These are phyloP conservation scores for Pyronema domesticum DNA, from an alignment of 495 filamentous ascomycete species.

Conservation along the genomic window DNA sequence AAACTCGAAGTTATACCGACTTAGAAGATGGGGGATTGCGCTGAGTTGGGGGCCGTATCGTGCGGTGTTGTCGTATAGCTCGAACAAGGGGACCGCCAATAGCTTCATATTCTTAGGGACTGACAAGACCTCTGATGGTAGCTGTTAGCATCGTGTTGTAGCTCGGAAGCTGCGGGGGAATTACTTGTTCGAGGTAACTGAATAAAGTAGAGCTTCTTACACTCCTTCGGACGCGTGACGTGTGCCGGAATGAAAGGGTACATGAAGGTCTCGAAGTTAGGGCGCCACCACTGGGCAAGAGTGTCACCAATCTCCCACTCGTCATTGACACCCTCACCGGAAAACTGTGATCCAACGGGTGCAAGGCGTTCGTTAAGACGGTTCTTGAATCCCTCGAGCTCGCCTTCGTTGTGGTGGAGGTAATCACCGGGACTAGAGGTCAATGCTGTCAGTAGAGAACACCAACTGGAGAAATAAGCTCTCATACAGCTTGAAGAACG, in stretches of 20 bases:
- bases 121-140: slow-evolving; percentile 61
- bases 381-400: slow-evolving; percentile 81
- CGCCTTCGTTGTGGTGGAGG: slow-evolving; percentile 72
- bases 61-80: slow-evolving; percentile 91
- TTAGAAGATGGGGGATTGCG: slow-evolving; percentile 84
- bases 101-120: slow-evolving; percentile 99
- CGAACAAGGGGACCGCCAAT: slow-evolving; percentile 86
- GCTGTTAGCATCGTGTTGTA: slow-evolving; percentile 1
- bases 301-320: slow-evolving; percentile 92
- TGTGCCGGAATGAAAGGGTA: slow-evolving; percentile 94
- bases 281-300: slow-evolving; percentile 93
- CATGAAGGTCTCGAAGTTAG: slow-evolving; percentile 99
- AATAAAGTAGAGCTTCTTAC: slow-evolving; percentile 97
- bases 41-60: slow-evolving; percentile 91
- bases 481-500: slow-evolving; percentile 87
- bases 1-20: slow-evolving; percentile 92
- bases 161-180: background rate
- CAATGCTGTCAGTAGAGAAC: background rate
- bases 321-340: slow-evolving; percentile 65
- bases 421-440: slow-evolving; percentile 68
- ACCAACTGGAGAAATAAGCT: background rate
- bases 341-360: slow-evolving; percentile 72
- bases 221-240: slow-evolving; percentile 91
- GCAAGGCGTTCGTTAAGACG: slow-evolving; percentile 84
- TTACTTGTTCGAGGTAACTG: slow-evolving; percentile 79